Evolutionary conservation across 2,329 filamentous ascomycete species (phyloP), one percentile per base, ranked within the genome.

Genomic region (Aureobasidium leucospermi): DNA sequence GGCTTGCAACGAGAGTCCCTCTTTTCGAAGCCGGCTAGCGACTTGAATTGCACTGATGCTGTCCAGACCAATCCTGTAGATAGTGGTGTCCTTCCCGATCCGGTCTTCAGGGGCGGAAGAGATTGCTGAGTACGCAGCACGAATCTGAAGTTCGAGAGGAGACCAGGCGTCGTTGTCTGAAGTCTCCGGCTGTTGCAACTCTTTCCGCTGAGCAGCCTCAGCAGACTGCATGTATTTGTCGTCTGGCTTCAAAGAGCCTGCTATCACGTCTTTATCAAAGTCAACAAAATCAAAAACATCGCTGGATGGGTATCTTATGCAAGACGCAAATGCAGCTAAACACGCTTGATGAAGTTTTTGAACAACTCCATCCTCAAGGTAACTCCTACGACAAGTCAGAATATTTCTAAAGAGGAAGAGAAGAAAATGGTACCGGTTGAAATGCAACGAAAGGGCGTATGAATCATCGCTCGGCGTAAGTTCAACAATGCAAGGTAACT

Each of bases 41-140:
- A 96, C 78, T 67, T 96, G 91, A 15, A 84, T 79, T 0, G 90
- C 89, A 62, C 88, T 92, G 67, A 97, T 94, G 69, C 92, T 96
- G 72, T 96, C 92, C 3, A 96, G 76, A 0, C 93, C 93, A n/a
- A 96, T 81, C 60, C 88, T 85, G 66, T 93, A 96, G 51, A 97
- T 90, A 0, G 89, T 90, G 0, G 85, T 90, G 9, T 80, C 69
- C 11, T 78, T 79, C 3, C 69, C 67, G 48, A 96, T 85, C 0
- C 74, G 75, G 0, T 76, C 66, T 1, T 69, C 59, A 0, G 81
- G 69, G 4, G 81, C 72, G 1, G 77, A 74, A 0, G 87, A 85
- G 28, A 94, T 77, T 6, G 73, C 73, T 0, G 83, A 78, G 16
- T 92, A 71, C 0, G 84, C 75, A 0, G 77, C 67, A 4, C 85